These are phyloP conservation scores for Vitis riparia DNA, from an alignment of 164 flowering plant species.

Conservation along the genomic window DNA sequence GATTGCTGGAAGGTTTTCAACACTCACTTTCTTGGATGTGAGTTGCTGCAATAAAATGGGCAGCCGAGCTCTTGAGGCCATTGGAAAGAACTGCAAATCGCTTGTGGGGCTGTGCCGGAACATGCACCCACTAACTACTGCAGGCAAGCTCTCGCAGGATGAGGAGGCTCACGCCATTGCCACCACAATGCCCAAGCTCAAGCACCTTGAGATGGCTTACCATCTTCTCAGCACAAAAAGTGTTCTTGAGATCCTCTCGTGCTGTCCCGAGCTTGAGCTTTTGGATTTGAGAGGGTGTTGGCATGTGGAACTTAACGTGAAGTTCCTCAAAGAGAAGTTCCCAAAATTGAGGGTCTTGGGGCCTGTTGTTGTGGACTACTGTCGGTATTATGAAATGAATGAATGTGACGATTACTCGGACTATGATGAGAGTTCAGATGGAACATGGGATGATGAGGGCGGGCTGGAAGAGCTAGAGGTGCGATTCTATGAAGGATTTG, in stretches of 20 bases:
- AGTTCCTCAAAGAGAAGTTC: constrained; percentile 30
- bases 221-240: constrained; percentile 31
- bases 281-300: constrained; percentile 77
- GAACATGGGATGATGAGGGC: constrained; percentile 39
- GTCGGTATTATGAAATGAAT: constrained; percentile 15
- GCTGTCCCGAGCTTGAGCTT: constrained; percentile 47
- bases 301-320: constrained; percentile 41
- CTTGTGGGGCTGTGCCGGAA: constrained; percentile 46
- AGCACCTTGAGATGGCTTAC: constrained; percentile 71
- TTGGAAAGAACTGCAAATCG: constrained; percentile 64
- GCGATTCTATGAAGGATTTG: constrained; percentile 38
- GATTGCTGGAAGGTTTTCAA: constrained; percentile 42
- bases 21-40: constrained; percentile 54
- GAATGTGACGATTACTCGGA: constrained; percentile 44
- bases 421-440: constrained; percentile 31
- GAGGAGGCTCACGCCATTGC: constrained; percentile 82
- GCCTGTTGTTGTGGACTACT: constrained; percentile 34
- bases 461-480: constrained; percentile 36
- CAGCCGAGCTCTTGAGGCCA: constrained; percentile 44
- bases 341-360: constrained; percentile 47
- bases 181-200: constrained; percentile 70
- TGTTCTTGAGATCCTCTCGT: constrained; percentile 21
- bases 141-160: constrained; percentile 37
- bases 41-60: constrained; percentile 60
- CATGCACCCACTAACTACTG: constrained; percentile 61